Evolutionary conservation across 2,329 filamentous ascomycete species (phyloP).

Genomic region (Colletotrichum ledebouriae): DNA sequence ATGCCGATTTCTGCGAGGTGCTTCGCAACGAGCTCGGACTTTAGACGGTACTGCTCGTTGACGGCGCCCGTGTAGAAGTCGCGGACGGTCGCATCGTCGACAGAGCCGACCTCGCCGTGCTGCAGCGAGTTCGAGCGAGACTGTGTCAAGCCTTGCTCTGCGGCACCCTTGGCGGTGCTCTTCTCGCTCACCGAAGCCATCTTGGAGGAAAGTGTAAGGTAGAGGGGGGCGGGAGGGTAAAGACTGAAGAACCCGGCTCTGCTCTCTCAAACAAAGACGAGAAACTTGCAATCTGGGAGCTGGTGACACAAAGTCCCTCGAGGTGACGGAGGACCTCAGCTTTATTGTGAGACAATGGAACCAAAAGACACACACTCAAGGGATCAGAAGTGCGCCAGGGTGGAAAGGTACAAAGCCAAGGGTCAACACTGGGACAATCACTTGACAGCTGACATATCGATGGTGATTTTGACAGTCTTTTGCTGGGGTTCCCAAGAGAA

Average conservation of each 20-base stretch:
- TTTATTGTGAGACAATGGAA: conserved; percentile 28
- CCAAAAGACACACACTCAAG: not conserved
- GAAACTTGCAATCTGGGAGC: conserved; percentile 14
- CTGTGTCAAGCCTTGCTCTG: conserved; percentile 21
- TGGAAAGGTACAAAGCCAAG: conserved; percentile 13
- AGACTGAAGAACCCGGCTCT: conserved; percentile 19
- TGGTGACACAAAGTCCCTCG: not conserved
- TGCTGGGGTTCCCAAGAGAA: conserved; percentile 20
- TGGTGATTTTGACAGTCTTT: conserved; percentile 26
- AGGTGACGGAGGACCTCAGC: conserved; percentile 10
- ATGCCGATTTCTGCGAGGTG: conserved; percentile 50
- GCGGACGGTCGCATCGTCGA: conserved; percentile 48
- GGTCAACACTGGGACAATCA: conserved; percentile 9
- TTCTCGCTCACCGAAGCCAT: conserved; percentile 37
- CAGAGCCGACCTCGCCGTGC: conserved; percentile 29
- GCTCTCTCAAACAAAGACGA: conserved; percentile 41
- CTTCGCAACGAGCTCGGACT: conserved; percentile 50
- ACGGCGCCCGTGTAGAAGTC: conserved; percentile 55
- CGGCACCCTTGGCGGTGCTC: conserved; percentile 26
- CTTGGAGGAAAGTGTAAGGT: not conserved
- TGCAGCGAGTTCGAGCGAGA: conserved; percentile 32
- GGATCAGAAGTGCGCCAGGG: not conserved
- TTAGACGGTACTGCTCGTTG: conserved; percentile 49
- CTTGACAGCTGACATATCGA: conserved; percentile 26
- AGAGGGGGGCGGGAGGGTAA: not conserved